Base-by-base conservation (phyloP, 2,329 filamentous ascomycete genomes). In the Neoarthrinium moseri region DNA sequence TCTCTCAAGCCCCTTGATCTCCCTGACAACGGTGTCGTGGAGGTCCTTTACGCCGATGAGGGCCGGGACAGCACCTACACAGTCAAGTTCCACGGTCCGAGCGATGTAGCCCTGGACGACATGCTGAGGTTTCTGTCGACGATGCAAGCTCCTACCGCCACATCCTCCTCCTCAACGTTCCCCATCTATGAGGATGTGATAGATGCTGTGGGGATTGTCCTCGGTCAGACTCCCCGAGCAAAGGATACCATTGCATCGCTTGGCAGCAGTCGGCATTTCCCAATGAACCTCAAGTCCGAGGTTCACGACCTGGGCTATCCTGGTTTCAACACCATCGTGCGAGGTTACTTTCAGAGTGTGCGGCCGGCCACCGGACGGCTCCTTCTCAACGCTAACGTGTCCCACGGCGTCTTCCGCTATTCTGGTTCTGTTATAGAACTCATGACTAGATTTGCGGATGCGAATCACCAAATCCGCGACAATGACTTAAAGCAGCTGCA, bases 341-440 rank as follows among this genome's bases (percentile, higher is more conserved):
- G 78, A 13, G 79, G 79, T 1, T 81, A 76, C 52, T 80, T 80
- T 46, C 75, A 79, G 55, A 80, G 77, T 24, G 68, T 74, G 3
- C 74, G 78, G 5, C 64, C 77, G 1, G 73, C 73, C 1, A 82
- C 78, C 0, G 77, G 76, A 2, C 67, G 76, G 0, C 54, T 82
- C 2, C 67, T 83, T 0, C 61, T 82, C 21, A 83, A 83, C 49
- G 66, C 69, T 37, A 81, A 83, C 46, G 72, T 80, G 8, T 74
- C 74, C 0, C 73, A 80, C 50, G 74, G 72, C 3, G 68, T 80
- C 15, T 47, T 48, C 36, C 42, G 46, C 4, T 57, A 64, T 4
- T 51, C 61, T 2, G 68, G 73, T 2, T 49, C 48, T 0, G 51
- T 78, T 3, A 51, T 54, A 1, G 49, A 64, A 1, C 51, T 77